Base-by-base conservation (phyloP, 129 eudicot genomes). In the Silybum marianum region DNA sequence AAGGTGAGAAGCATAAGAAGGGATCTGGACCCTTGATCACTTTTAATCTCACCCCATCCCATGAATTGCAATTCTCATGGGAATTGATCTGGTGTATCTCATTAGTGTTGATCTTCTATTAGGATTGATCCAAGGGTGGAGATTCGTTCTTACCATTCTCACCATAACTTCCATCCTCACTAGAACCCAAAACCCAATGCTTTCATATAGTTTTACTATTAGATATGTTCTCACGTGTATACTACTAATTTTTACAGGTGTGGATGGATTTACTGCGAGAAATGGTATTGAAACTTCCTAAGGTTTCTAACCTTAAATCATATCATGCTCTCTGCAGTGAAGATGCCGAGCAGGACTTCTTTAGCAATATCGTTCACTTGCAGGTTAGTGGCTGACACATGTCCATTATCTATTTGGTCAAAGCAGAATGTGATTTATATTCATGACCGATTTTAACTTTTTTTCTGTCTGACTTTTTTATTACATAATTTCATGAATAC, bases 301-400 rank as follows among this genome's bases (percentile, higher is more conserved):
- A 74, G 71, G 86, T 89, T 76, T 82, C 87, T 63, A 78, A 81
- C 71, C 91, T 95, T 14, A 80, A 76, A 67, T 84, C 97, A 14
- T 88, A 74, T 80, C 80, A 78, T 78, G 89, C 83, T 40, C 81
- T 95, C 40, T 84, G 86, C 83, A 84, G 88, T 76, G 86, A 72
- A 77, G 96, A 92, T 78, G 85, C 93, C 26, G 98, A 94, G 44
- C 90, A 90, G 51, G 97, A 95, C 75, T 95, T 95, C 79, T 95
- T 95, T 25, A 86, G 75, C 69, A 95, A 95, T 77, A 82, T 95
- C 42, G 78, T 88, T 71, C 99, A 95, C 82, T 68, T 92, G 73
- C 99, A 95, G 93, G 99, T 90, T 70, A 73, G 76, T 58, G 2
- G 19, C 8, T 54, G 63, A 54, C 63, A 16, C 22, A 54, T 54